phyloP scores from a whole-genome alignment of 176 grass and related monocot genomes.

The Secale cereale region DNA sequence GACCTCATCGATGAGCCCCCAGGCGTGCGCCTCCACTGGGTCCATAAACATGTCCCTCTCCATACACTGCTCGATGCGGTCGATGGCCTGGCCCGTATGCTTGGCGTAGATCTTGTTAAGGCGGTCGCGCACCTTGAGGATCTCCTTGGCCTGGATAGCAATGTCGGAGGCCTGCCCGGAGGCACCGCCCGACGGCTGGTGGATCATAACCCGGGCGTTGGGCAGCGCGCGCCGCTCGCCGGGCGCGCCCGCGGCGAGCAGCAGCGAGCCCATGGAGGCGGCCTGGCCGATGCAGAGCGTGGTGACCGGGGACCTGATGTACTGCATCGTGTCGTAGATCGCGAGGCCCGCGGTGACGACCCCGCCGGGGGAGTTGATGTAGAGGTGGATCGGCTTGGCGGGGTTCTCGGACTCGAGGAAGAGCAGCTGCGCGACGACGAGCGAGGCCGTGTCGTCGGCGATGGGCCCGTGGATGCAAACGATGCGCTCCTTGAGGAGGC shows the following conservation, averaged over 20 bases:
- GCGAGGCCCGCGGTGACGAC: conserved; percentile 84
- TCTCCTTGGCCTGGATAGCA: conserved; percentile 92
- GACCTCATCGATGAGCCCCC: conserved; percentile 92
- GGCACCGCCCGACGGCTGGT: conserved; percentile 85
- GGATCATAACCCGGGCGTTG: conserved; percentile 88
- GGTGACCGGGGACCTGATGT: conserved; percentile 79
- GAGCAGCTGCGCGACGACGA: conserved; percentile 90
- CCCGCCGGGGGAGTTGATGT: conserved; percentile 92
- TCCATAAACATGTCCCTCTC: conserved; percentile 93
- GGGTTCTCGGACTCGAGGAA: conserved; percentile 98
- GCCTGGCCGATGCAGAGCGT: conserved; percentile 97
- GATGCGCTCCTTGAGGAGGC: conserved; percentile 93
- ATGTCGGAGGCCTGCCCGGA: conserved; percentile 76
- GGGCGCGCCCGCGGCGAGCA: conserved; percentile 70
- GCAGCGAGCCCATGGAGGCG: conserved; percentile 87
- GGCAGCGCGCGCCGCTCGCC: conserved; percentile 85
- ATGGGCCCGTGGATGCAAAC: conserved; percentile 87
- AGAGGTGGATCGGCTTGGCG: conserved; percentile 86
- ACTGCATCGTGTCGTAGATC: conserved; percentile 98
- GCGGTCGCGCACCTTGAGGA: conserved; percentile 87
- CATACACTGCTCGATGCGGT: conserved; percentile 74
- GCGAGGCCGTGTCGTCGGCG: conserved; percentile 62
- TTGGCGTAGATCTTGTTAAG: conserved; percentile 89
- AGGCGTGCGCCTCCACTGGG: conserved; percentile 69
- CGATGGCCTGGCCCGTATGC: conserved; percentile 62